Percentiles rank a stretch among this genome's conserved stretches.
Evolutionary conservation across 202 grass and related monocot genomes (phyloP).

Genomic region (Saccharum hybrid): DNA sequence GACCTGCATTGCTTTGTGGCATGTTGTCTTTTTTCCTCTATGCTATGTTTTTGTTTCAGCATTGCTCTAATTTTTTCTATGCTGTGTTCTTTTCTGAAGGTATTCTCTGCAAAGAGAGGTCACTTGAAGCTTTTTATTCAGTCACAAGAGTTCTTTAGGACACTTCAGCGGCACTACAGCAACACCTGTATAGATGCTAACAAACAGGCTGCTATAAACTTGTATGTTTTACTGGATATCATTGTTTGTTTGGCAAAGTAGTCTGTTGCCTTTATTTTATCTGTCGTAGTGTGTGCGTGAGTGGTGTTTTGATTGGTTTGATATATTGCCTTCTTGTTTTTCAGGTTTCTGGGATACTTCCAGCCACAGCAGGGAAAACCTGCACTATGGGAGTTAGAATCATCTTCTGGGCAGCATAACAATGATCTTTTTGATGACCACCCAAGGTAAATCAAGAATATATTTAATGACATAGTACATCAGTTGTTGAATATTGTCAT

Average conservation of each 20-base stretch:
- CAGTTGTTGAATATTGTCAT: background rate
- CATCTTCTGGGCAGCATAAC: slow-evolving; percentile 51
- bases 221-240: slow-evolving; percentile 62
- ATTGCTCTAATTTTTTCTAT: slow-evolving; percentile 44
- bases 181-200: slow-evolving; percentile 91
- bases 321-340: slow-evolving; percentile 1
- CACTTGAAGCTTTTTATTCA: slow-evolving; percentile 76
- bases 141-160: slow-evolving; percentile 87
- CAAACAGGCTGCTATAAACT: slow-evolving; percentile 95
- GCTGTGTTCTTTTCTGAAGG: slow-evolving; percentile 60
- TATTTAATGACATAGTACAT: slow-evolving; percentile 9
- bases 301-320: slow-evolving; percentile 1
- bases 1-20: background rate
- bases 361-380: slow-evolving; percentile 68
- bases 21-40: background rate
- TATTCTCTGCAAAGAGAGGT: slow-evolving; percentile 94
- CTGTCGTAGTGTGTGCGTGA: background rate
- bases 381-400: slow-evolving; percentile 92
- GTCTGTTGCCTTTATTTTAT: slow-evolving; percentile 14
- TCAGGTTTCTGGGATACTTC: slow-evolving; percentile 90
- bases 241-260: slow-evolving; percentile 17
- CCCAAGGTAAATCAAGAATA: slow-evolving; percentile 51
- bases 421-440: slow-evolving; percentile 48
- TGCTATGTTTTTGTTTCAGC: slow-evolving; percentile 28
- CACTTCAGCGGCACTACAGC: slow-evolving; percentile 92